Evolutionary conservation across 1,284 basidiomycete species (phyloP).

Genomic region (Athelia sp.): DNA sequence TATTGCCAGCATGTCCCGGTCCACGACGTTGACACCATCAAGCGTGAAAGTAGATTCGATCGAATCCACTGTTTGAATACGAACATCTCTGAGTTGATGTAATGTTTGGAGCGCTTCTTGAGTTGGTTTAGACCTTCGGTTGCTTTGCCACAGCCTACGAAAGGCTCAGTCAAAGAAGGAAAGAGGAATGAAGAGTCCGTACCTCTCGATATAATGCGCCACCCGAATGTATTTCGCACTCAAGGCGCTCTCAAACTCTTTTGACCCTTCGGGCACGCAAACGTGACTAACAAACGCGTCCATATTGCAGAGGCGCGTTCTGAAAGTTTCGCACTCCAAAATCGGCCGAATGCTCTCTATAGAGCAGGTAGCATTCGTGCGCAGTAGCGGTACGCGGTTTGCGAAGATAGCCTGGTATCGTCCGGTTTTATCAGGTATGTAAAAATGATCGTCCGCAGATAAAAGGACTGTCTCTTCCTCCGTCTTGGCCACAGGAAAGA

Average conservation of each 20-base stretch:
- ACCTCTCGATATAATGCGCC: not conserved
- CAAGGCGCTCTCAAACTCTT: not conserved
- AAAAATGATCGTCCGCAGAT: not conserved
- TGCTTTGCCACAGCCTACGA: not conserved
- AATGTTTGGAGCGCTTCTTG: not conserved
- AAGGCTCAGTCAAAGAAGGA: not conserved
- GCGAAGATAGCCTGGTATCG: not conserved
- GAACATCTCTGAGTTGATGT: not conserved
- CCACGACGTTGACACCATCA: not conserved
- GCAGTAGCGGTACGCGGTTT: not conserved
- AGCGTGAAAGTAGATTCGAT: not conserved
- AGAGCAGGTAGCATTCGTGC: too few species aligned
- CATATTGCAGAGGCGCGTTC: not conserved
- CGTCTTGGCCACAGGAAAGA: not conserved
- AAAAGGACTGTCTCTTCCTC: not conserved
- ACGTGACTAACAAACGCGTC: not conserved
- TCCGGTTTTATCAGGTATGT: not conserved
- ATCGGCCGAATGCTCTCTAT: not conserved
- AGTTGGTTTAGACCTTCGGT: not conserved
- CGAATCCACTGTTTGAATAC: not conserved
- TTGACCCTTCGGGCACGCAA: not conserved
- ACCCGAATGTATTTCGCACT: not conserved
- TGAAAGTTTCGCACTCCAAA: not conserved
- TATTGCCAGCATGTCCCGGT: too few species aligned
- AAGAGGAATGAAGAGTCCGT: not conserved